Base-by-base conservation (phyloP, 345 rosid genomes). In the Punica granatum region DNA sequence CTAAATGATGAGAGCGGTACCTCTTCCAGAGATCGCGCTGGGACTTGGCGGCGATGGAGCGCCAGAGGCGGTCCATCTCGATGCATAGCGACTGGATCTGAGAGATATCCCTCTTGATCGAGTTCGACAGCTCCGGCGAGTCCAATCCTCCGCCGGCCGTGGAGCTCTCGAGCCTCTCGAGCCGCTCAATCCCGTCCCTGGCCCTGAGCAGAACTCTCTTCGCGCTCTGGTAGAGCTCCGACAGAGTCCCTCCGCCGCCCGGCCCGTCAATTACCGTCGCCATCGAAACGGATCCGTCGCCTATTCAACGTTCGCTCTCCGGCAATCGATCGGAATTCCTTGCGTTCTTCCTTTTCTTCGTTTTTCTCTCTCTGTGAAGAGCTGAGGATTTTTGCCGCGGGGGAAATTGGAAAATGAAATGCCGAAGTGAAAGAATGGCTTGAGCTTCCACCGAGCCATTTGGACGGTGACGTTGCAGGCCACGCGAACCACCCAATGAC, bases 11-110 rank as follows among this genome's bases (percentile, higher is more conserved):
- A 62, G 54, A n/a, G 10, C 28, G 19, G 26, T 68, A 68, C 95
- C 97, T 83, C 80, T 83, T 84, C 97, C 99, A 94, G 77, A 94
- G 97, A 85, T 94, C 97, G 65, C 99, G 97, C 25, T 89, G 97
- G 0, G 97, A 80, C 72, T 88, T 86, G 65, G 86, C 78, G 66
- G 86, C 72, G 34, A 94, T 73, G 16, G 92, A 87, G 28, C 90
- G 97, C 95, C 96, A 94, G 59, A 89, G 86, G 66, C 79, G 79
- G 42, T 90, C 96, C 97, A 94, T 88, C 56, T 81, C 88, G 64
- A 85, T 73, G 77, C 96, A 89, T 34, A 87, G 85, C 67, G 89
- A 86, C 64, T 79, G 90, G 77, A 89, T 81, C 80, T 88, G 90
- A 43, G 86, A 71, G 36, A 94, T 83, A 64, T 90, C 96, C 7